Base-by-base conservation (phyloP, 2,329 filamentous ascomycete species). In the Falciphora oryzae region DNA sequence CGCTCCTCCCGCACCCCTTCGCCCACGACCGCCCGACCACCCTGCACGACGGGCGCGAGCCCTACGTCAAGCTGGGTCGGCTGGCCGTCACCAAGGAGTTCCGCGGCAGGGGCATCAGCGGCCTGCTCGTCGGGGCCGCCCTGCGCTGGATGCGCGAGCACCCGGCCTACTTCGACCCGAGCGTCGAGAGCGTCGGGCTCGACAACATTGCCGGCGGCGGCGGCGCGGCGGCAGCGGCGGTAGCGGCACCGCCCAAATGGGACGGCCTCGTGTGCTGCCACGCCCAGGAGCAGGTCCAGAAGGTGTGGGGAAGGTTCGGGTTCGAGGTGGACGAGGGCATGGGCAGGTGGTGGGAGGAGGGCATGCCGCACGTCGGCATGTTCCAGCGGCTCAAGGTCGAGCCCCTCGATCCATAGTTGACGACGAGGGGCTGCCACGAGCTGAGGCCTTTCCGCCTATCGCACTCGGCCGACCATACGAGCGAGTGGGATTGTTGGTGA, bases 281-380 rank as follows among this genome's bases (percentile, higher is more conserved):
- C 79, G 90, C 92, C 3, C 93, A 97, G 78, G 82, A 83, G 64
- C 75, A 79, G 38, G 86, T 90, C 18, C 81, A 86, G 68, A 77
- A 76, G 32, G 79, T 88, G 69, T 98, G 93, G 86, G 77, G 79
- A 71, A 84, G 81, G 71, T 84, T 89, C 75, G 93, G 92, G 0
- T 97, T 97, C 74, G 77, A 80, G 67, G 79, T 85, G 13, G 93
- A 97, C 75, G 83, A 90, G 71, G 80, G 77, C 13, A 85, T 94
- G 84, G 91, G 91, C 0, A 81, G 75, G 38, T 97, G 93, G 92
- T 81, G 82, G 67, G 93, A 97, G 75, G 92, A 95, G 72, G 91
- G 90, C 4, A 94, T 97, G 64, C 81, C 85, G 68, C 92, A 97
- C 79, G 83, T 96, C 25, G 93, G 91, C 66, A 96, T 97, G 93